Percentiles rank a stretch among this genome's conserved stretches.
Conservation (phyloP, 768 basidiomycete genomes). For the Mycena amicta region DNA sequence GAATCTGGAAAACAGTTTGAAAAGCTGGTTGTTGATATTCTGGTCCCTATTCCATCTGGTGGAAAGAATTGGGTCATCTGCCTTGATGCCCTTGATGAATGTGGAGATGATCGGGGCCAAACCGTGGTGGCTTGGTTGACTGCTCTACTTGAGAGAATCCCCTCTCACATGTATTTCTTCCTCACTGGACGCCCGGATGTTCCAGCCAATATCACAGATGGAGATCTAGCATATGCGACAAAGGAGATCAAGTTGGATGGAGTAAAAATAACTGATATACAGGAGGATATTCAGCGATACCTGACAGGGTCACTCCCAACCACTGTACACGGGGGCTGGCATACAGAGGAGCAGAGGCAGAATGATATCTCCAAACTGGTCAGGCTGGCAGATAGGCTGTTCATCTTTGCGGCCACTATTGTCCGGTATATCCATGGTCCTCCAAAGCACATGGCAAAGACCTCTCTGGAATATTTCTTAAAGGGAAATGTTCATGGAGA, state of each 20-base stretch:
- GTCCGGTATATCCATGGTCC: neutral
- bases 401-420: neutral
- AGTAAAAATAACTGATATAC: neutral
- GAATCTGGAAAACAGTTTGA: neutral
- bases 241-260: neutral
- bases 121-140: no score
- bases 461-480: neutral
- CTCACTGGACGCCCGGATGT: no score
- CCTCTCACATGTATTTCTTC: neutral
- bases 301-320: neutral
- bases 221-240: neutral
- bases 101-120: no score
- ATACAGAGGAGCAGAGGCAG: no score
- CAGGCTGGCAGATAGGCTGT: neutral
- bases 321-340: neutral
- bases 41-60: no score
- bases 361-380: neutral
- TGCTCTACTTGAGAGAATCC: neutral
- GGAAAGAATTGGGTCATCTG: no score
- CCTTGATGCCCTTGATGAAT: no score
- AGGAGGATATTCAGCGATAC: neutral
- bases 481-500: neutral
- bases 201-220: no score
- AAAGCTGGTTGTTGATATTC: conserved; percentile 1
- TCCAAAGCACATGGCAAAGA: neutral